phyloP scores from a whole-genome alignment of 768 basidiomycete species.

The Suillus plorans region DNA sequence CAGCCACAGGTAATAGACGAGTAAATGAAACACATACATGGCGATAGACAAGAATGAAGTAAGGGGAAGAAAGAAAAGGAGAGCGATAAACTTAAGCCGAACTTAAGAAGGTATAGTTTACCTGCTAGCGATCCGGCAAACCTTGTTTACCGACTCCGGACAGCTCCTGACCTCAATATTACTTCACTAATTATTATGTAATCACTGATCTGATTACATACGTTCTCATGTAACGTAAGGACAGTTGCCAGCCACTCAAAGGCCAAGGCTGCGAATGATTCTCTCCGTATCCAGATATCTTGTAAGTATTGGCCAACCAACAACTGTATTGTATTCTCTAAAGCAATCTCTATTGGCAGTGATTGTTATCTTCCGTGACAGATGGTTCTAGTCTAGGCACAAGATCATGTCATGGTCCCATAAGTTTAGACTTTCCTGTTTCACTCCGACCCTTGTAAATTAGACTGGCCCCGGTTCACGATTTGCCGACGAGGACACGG shows the following conservation, averaged over 20 bases:
- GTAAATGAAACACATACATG: slow-evolving; percentile 21
- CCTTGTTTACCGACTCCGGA: neutral
- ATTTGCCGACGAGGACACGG: neutral
- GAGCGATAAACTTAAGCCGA: neutral
- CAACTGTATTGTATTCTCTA: neutral
- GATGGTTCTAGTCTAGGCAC: slow-evolving; percentile 3
- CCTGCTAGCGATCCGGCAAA: neutral
- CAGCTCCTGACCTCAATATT: neutral
- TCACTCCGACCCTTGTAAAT: neutral
- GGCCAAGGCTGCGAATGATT: neutral
- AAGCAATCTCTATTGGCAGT: neutral
- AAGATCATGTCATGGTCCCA: neutral
- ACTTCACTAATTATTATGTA: neutral
- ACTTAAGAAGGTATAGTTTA: neutral
- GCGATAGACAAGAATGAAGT: neutral
- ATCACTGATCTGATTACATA: neutral
- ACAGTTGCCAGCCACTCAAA: neutral
- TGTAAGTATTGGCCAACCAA: neutral
- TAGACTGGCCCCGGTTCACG: neutral
- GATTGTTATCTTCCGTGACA: neutral
- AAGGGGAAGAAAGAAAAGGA: neutral
- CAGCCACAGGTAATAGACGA: neutral
- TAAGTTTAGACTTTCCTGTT: neutral
- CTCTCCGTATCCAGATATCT: neutral
- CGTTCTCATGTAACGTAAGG: neutral